These are phyloP conservation scores for Malus asiatica DNA, from an alignment of 306 rosid species.

Conservation along the genomic window DNA sequence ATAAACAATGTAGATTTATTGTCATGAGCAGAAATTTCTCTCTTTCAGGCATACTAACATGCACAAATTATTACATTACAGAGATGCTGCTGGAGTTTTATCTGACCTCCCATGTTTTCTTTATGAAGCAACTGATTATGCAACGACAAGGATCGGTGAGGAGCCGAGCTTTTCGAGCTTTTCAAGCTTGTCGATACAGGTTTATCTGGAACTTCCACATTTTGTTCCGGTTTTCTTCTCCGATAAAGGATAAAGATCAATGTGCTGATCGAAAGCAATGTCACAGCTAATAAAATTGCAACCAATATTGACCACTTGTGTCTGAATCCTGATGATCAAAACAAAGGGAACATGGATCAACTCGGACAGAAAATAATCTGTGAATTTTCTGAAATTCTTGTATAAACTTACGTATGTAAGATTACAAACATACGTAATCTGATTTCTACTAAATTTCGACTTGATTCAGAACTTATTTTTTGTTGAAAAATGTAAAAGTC, in stretches of 20 bases:
- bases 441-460: background rate
- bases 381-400: slow-evolving; percentile 3
- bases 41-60: background rate
- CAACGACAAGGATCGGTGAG: slow-evolving; percentile 27
- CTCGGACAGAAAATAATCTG: background rate
- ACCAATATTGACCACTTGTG: slow-evolving; percentile 23
- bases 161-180: slow-evolving; percentile 31
- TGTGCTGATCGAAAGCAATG: slow-evolving; percentile 35
- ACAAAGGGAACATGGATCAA: slow-evolving; percentile 10
- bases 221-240: slow-evolving; percentile 19
- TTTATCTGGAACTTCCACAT: slow-evolving; percentile 21
- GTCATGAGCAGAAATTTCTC: background rate
- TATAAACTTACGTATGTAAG: background rate
- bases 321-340: slow-evolving; percentile 32
- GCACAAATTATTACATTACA: background rate
- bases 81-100: background rate
- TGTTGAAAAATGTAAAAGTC: too few species aligned
- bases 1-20: slow-evolving; percentile 6
- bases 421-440: background rate
- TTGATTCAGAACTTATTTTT: background rate
- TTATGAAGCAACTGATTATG: slow-evolving; percentile 20
- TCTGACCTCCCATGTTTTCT: slow-evolving; percentile 46
- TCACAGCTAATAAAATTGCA: slow-evolving; percentile 32
- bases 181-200: slow-evolving; percentile 34
- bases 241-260: slow-evolving; percentile 30